Evolutionary conservation across 805 yeast species (phyloP).

Genomic region (Millerago galiae): DNA sequence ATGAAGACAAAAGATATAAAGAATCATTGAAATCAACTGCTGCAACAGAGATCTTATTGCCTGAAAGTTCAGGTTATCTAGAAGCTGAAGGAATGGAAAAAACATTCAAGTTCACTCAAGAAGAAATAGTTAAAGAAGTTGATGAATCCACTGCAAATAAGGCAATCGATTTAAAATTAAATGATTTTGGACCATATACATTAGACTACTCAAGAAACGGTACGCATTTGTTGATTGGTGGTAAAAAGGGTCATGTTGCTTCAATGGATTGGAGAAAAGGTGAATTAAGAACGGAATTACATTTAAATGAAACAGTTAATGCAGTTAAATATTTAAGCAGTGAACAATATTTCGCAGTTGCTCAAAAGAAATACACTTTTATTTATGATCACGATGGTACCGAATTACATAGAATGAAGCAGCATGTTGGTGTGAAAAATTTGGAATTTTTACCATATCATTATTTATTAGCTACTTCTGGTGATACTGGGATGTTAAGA

Average conservation of each 20-base stretch:
- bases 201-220: constrained; percentile 85
- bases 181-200: constrained; percentile 81
- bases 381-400: constrained; percentile 88
- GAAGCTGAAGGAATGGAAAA: constrained; percentile 95
- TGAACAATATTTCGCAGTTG: constrained; percentile 92
- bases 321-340: constrained; percentile 88
- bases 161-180: constrained; percentile 63
- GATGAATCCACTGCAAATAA: constrained; percentile 73
- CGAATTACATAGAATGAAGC: constrained; percentile 86
- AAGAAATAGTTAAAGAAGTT: constrained; percentile 68
- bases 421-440: constrained; percentile 78
- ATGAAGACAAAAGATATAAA: constrained; percentile 63
- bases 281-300: constrained; percentile 68
- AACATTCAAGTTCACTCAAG: constrained; percentile 79
- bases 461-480: constrained; percentile 79
- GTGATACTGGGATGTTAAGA: constrained; percentile 80
- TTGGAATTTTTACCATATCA: constrained; percentile 92
- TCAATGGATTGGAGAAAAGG: constrained; percentile 95
- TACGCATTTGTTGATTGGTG: constrained; percentile 76
- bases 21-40: constrained; percentile 82
- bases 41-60: constrained; percentile 75
- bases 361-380: constrained; percentile 91
- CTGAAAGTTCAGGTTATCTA: constrained; percentile 78
- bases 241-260: constrained; percentile 92
- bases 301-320: constrained; percentile 82